These are phyloP conservation scores for Lotus japonicus DNA, from an alignment of 306 rosid species.

Conservation along the genomic window DNA sequence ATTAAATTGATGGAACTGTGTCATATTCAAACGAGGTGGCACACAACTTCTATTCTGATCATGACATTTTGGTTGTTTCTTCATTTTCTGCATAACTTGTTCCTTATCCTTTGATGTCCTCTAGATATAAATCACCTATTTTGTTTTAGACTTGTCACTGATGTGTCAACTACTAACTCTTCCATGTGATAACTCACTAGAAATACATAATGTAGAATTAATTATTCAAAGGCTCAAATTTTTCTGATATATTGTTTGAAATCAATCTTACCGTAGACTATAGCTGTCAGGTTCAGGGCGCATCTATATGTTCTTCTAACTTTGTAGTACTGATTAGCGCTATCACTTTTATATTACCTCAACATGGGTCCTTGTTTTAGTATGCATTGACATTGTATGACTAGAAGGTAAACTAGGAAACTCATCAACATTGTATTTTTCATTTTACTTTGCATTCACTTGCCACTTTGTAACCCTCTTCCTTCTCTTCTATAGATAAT, in stretches of 20 bases:
- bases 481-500: slow-evolving; percentile 9
- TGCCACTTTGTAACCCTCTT: background rate
- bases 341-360: slow-evolving; percentile 2
- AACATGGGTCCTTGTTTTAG: background rate
- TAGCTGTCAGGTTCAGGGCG: background rate
- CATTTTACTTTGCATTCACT: slow-evolving; percentile 14
- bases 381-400: background rate
- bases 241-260: slow-evolving; percentile 3
- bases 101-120: background rate
- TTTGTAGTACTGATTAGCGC: slow-evolving; percentile 8
- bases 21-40: background rate
- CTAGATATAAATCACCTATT: background rate
- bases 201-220: background rate
- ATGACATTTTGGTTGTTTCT: background rate
- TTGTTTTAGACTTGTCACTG: background rate
- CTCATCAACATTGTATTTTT: background rate
- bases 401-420: background rate
- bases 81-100: background rate
- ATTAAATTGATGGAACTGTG: background rate
- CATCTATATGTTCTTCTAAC: background rate
- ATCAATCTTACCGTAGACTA: background rate
- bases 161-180: background rate
- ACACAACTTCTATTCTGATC: background rate
- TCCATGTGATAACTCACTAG: background rate
- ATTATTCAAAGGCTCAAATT: background rate